Evolutionary conservation across 176 grass and related monocot species (phyloP).

Genomic region (barley (Hordeum vulgare)): DNA sequence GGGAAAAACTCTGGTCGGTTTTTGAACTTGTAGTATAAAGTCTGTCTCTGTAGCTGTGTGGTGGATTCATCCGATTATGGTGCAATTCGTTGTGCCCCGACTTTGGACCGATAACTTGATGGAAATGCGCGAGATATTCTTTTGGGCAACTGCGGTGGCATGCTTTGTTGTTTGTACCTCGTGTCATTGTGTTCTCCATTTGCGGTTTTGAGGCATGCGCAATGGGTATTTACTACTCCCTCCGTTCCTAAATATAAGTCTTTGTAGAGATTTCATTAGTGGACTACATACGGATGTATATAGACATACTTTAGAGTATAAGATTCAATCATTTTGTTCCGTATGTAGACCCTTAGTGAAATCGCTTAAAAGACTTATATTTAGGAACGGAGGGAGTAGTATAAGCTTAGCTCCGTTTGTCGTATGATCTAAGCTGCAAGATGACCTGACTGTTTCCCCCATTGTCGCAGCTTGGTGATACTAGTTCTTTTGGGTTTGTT

Average conservation of each 20-base stretch:
- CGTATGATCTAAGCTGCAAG: not conserved
- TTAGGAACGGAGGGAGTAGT: too few relatives aligned
- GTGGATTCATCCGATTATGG: not conserved
- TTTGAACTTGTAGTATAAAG: conserved; percentile 17
- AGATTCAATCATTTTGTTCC: too few relatives aligned
- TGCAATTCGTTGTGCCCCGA: not conserved
- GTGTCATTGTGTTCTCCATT: not conserved
- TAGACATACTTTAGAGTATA: too few relatives aligned
- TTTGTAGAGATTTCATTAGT: too few relatives aligned
- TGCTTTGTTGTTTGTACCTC: not conserved
- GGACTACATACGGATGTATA: too few relatives aligned
- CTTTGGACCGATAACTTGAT: not conserved
- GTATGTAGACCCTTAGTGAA: too few relatives aligned
- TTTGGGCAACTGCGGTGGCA: not conserved
- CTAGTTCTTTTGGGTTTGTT: not conserved
- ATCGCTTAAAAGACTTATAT: too few relatives aligned
- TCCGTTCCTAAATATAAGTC: too few relatives aligned
- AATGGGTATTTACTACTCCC: not conserved
- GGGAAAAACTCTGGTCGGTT: not conserved
- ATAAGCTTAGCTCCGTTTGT: not conserved
- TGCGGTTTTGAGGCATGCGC: not conserved
- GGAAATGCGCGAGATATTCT: not conserved
- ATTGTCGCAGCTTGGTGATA: not conserved
- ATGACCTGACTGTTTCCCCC: not conserved
- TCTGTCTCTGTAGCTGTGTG: not conserved